Evolutionary conservation across 2,329 filamentous ascomycete species (phyloP), one percentile per base, ranked within the genome.

Genomic region (Epichloe hybrida): DNA sequence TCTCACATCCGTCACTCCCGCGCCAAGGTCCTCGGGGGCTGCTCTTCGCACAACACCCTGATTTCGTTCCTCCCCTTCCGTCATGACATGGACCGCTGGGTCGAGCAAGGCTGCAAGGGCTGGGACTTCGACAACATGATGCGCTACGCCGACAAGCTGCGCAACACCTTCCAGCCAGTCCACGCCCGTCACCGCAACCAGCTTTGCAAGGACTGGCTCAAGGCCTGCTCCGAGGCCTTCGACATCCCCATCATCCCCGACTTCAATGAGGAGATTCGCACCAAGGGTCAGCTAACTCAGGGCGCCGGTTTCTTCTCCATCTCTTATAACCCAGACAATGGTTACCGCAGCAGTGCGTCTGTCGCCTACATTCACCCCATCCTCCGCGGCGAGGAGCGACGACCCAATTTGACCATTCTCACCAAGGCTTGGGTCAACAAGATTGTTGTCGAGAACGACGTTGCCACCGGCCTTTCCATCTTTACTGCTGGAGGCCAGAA

Each of bases 291-390:
- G 43, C 70, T 95, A 56, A 82, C 80, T 57, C 74, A 85, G 60
- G 85, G 85, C 46, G 86, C 93, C 31, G 89, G 89, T 51, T 95
- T 95, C 76, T 91, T 95, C 75, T 89, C 84, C 56, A 82, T 95
- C 58, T 83, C 86, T 38, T 95, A 95, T 72, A 94, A 95, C 71
- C 89, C 89, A 3, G 88, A 95, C 61, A 83, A 88, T 61, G 87
- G 88, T 62, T 79, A 80, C 59, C 81, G 89, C 55, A 91, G 85
- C 71, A 90, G 85, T 64, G 88, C 89, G 53, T 89, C 84, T 52
- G 88, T 95, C 21, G 89, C 89, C 17, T 95, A 95, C 70, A 90
- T 95, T 62, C 89, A 95, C 69, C 89, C 89, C 37, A 89, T 95
- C 61, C 77, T 95, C 48, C 80, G 84, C 40, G 88, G 87, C 40